Evolutionary conservation across 345 rosid genomes (phyloP), one percentile per base, ranked within the genome.

Genomic region (Mallotus nudiflorus): DNA sequence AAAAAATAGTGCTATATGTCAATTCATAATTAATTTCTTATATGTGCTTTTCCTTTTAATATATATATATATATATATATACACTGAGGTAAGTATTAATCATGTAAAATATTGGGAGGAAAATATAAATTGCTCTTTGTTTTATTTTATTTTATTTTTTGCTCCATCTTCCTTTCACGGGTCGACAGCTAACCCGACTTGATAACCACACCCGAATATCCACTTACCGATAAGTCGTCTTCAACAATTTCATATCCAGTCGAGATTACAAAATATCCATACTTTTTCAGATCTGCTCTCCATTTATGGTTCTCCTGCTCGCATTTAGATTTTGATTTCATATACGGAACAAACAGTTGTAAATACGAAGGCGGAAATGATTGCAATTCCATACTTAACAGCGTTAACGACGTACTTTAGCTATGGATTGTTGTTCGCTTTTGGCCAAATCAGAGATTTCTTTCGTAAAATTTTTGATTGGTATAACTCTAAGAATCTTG

Each of bases 371-470:
- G 4, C 37, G 37, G 24, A 72, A 40, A 90, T 91, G 97, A 87
- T 88, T 57, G 80, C 90, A 67, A 84, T 91, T n/a, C 97, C 97
- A 22, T 91, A 91, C 68, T 72, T 91, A 20, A 85, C 94, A 22
- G 97, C 94, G 31, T 69, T 91, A 66, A 78, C 87, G 3, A 91
- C 97, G 20, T 91, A 88, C 78, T 88, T 88, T 74, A 91, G 97
- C 86, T 91, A 88, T 31, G 96, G 90, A 9, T 81, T 91, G 77
- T 80, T 91, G 70, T 91, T 87, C 71, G 86, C 81, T 71, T 91
- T 91, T 52, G 97, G 97, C 9, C 93, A 91, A 81, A 66, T 88
- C 75, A 81, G 97, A 29, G 97, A 91, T 83, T 84, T 85, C 85
- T 88, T 89, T 62, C 85, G 97, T 31, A 87, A 81, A 19, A 61